These are phyloP conservation scores for Malus hybrid DNA, from an alignment of 331 rosid genomes.

Conservation along the genomic window DNA sequence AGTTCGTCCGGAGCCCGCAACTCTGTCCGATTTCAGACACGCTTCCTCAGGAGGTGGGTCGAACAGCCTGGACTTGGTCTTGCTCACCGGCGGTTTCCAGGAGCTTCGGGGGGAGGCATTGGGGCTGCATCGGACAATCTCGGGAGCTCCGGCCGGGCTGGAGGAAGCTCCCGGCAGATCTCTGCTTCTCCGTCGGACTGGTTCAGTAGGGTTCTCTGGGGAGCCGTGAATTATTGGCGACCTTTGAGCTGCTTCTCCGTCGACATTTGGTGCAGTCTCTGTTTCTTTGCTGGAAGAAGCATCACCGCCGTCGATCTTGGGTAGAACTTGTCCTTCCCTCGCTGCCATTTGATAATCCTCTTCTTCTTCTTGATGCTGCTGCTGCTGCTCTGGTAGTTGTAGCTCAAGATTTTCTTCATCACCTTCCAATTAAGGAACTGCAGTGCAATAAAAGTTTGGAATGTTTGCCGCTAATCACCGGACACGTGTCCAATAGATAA, in stretches of 20 bases:
- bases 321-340: constrained; percentile 6
- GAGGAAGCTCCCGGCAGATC: not conserved
- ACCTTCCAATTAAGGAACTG: too few relatives aligned
- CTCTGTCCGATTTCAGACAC: not conserved
- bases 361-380: too few relatives aligned
- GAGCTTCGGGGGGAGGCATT: constrained; percentile 16
- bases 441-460: too few relatives aligned
- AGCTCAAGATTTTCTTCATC: too few relatives aligned
- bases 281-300: constrained; percentile 1
- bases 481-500: too few relatives aligned
- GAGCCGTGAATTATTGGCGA: not conserved
- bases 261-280: not conserved
- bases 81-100: constrained; percentile 26
- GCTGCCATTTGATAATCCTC: not conserved
- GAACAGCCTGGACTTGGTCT: constrained; percentile 27
- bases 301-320: not conserved
- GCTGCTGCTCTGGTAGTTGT: too few relatives aligned
- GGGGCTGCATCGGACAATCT: constrained; percentile 17
- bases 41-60: constrained; percentile 17
- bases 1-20: not conserved
- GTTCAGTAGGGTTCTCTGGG: constrained; percentile 1
- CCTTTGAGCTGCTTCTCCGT: not conserved
- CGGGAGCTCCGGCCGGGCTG: not conserved
- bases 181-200: constrained; percentile 8
- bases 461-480: too few relatives aligned